Percentiles rank a stretch among this genome's conserved stretches.
Evolutionary conservation across 768 basidiomycete genomes (phyloP).

Genomic region (Candolleomyces eurysporus): DNA sequence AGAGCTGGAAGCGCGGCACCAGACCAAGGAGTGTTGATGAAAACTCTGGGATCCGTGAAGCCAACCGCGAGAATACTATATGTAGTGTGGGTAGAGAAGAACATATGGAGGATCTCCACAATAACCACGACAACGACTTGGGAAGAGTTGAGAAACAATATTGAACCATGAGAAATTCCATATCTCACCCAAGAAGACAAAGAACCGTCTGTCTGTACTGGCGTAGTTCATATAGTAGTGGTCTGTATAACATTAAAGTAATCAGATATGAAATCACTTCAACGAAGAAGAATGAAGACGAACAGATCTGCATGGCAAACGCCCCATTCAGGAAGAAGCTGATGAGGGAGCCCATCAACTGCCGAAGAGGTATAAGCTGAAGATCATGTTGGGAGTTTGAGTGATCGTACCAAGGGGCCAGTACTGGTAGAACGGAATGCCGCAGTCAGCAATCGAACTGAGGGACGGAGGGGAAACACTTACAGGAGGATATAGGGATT

Average conservation of each 20-base stretch:
- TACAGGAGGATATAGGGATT: neutral
- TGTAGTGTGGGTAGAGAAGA: conserved; percentile 2
- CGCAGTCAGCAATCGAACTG: neutral
- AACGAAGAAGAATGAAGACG: neutral
- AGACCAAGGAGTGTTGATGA: neutral
- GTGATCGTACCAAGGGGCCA: conserved; percentile 1
- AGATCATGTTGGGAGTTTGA: neutral
- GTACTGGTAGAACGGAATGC: neutral
- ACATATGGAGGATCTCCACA: neutral
- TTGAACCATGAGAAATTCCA: neutral
- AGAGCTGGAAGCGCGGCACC: conserved; percentile 5
- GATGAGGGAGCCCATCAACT: conserved; percentile 3
- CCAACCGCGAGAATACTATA: neutral
- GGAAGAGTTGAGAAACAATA: neutral
- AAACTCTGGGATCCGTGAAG: neutral
- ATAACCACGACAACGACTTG: neutral
- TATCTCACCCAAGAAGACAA: conserved; percentile 1
- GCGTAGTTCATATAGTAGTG: conserved; percentile 8
- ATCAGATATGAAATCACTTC: too few species aligned
- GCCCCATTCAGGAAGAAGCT: conserved; percentile 5
- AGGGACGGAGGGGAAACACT: neutral
- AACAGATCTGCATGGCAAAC: conserved; percentile 5
- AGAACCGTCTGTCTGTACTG: conserved; percentile 1
- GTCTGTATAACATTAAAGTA: neutral
- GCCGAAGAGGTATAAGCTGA: neutral